These are phyloP conservation scores for Citrus cavaleriei DNA, from an alignment of 345 rosid genomes.

Conservation along the genomic window DNA sequence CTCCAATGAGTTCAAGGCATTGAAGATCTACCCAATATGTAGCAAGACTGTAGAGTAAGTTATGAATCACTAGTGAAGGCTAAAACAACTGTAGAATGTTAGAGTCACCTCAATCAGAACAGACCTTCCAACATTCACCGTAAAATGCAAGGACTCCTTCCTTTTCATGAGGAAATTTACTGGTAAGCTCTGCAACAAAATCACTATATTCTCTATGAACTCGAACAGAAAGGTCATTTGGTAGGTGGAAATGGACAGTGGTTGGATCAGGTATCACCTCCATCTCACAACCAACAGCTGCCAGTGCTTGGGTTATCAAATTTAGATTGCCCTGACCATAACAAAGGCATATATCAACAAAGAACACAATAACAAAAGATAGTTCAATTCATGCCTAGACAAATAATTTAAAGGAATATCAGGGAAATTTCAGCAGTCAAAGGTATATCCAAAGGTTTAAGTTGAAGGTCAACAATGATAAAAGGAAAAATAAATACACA, in stretches of 20 bases:
- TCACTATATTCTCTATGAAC: slow-evolving; percentile 73
- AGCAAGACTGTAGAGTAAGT: slow-evolving; percentile 12
- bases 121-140: slow-evolving; percentile 87
- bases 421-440: background rate
- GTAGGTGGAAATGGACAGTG: slow-evolving; percentile 94
- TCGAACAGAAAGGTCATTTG: slow-evolving; percentile 63
- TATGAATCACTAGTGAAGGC: slow-evolving; percentile 9
- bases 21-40: slow-evolving; percentile 58
- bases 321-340: slow-evolving; percentile 83
- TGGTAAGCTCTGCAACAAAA: slow-evolving; percentile 57
- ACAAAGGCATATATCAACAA: slow-evolving; percentile 8
- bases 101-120: slow-evolving; percentile 24
- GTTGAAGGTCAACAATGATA: background rate
- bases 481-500: background rate
- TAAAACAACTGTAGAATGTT: background rate
- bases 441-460: background rate
- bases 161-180: slow-evolving; percentile 83
- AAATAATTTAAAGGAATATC: background rate
- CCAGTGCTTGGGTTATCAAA: slow-evolving; percentile 83
- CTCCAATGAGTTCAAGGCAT: slow-evolving; percentile 84
- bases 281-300: slow-evolving; percentile 86
- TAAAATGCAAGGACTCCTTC: slow-evolving; percentile 84
- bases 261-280: slow-evolving; percentile 93
- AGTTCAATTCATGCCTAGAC: background rate
- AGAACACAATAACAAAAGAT: background rate